Percentiles rank a stretch among this genome's conserved stretches.
Conservation (phyloP, 2,329 filamentous ascomycete species). For the Neopestalotiopsis clavispora region DNA sequence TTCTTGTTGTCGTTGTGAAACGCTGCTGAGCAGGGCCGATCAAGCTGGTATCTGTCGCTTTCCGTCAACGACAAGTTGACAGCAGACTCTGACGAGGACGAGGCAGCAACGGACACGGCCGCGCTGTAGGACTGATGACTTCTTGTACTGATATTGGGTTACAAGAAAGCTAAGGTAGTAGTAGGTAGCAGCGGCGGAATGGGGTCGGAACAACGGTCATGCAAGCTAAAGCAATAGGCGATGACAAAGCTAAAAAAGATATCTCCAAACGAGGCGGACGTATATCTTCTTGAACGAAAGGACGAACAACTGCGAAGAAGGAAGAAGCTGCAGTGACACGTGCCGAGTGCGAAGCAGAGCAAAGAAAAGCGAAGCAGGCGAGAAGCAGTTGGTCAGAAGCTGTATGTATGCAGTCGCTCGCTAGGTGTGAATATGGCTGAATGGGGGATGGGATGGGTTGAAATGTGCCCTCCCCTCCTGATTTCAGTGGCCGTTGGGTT, state of each 20-base stretch:
- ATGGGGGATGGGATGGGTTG: background rate
- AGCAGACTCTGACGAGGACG: conserved; percentile 21
- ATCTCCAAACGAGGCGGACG: background rate
- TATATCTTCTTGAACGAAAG: background rate
- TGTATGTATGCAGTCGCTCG: background rate
- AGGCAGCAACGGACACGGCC: conserved; percentile 18
- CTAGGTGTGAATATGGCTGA: background rate
- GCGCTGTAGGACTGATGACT: conserved; percentile 17
- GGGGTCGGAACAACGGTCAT: background rate
- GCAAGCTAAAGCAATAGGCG: background rate
- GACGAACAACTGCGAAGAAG: conserved; percentile 22
- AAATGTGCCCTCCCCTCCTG: background rate
- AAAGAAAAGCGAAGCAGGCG: background rate
- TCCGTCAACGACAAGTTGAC: conserved; percentile 24
- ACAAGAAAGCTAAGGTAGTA: conserved; percentile 12
- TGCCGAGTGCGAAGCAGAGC: background rate
- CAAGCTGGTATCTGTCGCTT: conserved; percentile 28
- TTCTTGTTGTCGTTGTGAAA: conserved; percentile 26
- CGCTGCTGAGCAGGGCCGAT: conserved; percentile 33
- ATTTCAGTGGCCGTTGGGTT: conserved; percentile 13
- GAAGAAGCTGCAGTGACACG: background rate
- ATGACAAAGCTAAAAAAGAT: background rate
- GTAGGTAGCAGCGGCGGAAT: background rate
- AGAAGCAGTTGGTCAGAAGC: background rate
- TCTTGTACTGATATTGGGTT: conserved; percentile 21